Percentiles rank a stretch among this genome's conserved stretches.
These are phyloP conservation scores for Pelargonium australe DNA, from an alignment of 441 rosid genomes.

Conservation along the genomic window DNA sequence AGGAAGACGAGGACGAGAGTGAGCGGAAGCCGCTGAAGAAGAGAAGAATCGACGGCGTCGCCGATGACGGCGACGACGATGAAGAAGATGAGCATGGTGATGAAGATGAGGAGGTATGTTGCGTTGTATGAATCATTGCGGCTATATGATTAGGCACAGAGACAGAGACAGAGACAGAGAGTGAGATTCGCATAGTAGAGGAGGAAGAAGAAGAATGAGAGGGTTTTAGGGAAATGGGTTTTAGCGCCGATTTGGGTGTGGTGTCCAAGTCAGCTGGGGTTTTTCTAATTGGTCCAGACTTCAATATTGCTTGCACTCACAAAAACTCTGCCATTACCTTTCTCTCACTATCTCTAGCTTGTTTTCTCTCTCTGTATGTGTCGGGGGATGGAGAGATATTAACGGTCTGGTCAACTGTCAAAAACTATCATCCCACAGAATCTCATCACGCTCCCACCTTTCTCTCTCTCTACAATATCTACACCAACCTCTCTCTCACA, in stretches of 20 bases:
- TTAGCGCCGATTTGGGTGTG: neutral
- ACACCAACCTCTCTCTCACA: too few species aligned
- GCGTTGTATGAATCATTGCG: neutral
- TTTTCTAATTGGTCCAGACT: neutral
- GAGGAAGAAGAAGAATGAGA: neutral
- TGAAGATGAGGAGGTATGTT: neutral
- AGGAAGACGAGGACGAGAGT: conserved; percentile 21
- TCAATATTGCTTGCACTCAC: neutral
- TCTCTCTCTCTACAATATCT: too few species aligned
- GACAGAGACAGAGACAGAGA: neutral
- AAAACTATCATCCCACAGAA: too few species aligned
- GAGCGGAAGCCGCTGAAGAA: neutral
- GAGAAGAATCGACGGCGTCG: neutral
- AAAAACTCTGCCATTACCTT: too few species aligned
- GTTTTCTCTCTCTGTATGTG: too few species aligned
- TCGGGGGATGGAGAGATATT: too few species aligned
- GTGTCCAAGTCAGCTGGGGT: neutral
- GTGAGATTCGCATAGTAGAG: neutral
- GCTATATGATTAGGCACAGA: neutral
- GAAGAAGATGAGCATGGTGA: neutral
- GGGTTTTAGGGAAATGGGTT: neutral
- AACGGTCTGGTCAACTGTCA: too few species aligned
- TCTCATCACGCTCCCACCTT: too few species aligned
- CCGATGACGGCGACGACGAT: neutral
- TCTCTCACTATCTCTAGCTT: too few species aligned